Conservation (phyloP, 345 rosid species). For the Euclidium syriacum region DNA sequence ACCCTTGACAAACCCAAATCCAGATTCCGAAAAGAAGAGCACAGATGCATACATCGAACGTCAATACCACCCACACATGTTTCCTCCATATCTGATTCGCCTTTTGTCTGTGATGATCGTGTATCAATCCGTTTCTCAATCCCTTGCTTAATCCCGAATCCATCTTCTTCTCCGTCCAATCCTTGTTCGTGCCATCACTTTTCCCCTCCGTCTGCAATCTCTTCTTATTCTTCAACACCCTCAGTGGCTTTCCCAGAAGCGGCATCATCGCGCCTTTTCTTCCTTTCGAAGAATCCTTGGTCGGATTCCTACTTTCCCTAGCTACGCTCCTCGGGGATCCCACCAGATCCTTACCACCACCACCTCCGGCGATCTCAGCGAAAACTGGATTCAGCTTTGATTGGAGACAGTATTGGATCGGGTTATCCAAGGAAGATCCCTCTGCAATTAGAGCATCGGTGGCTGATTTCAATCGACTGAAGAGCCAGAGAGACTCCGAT, state of each 20-base stretch:
- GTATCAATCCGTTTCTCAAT: constrained; percentile 38
- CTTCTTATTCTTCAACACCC: constrained; percentile 68
- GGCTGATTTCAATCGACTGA: constrained; percentile 42
- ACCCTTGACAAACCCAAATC: constrained; percentile 85
- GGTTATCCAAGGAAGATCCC: constrained; percentile 35
- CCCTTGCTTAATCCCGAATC: constrained; percentile 35
- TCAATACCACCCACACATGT: constrained; percentile 80
- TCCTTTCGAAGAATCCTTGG: constrained; percentile 36
- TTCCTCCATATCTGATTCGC: constrained; percentile 85
- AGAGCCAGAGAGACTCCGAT: constrained; percentile 47
- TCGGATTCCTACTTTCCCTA: constrained; percentile 26
- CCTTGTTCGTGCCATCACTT: not conserved
- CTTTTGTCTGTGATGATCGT: constrained; percentile 46
- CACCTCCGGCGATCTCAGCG: constrained; percentile 27
- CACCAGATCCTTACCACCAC: constrained; percentile 17
- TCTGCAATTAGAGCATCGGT: constrained; percentile 30
- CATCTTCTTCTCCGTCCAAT: constrained; percentile 35
- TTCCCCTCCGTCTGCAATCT: constrained; percentile 29
- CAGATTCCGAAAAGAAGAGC: constrained; percentile 60
- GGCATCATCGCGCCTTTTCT: constrained; percentile 35
- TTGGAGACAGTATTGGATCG: constrained; percentile 41
- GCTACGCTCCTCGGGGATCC: constrained; percentile 23
- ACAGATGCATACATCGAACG: constrained; percentile 62
- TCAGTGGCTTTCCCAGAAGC: constrained; percentile 40
- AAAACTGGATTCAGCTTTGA: constrained; percentile 40